Evolutionary conservation across 306 rosid genomes (phyloP).

Genomic region (Ormosia semicastrata): DNA sequence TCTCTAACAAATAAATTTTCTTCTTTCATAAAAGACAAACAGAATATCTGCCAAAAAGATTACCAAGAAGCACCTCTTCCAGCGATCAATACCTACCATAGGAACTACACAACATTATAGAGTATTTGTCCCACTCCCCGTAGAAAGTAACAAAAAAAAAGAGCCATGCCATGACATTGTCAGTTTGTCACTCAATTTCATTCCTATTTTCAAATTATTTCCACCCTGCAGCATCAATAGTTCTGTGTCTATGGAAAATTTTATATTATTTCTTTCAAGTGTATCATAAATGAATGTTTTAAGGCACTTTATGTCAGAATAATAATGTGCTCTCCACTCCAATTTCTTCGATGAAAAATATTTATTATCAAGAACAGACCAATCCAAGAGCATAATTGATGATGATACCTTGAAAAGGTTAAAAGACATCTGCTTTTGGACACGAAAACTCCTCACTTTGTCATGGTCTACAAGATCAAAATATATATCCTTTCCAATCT

Average conservation of each 20-base stretch:
- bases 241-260: not conserved
- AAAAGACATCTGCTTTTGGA: conserved; percentile 71
- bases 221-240: not conserved
- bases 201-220: not conserved
- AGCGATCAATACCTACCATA: not conserved
- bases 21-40: not conserved
- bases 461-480: conserved; percentile 97
- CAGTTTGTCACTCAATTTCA: not conserved
- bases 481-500: conserved; percentile 85
- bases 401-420: conserved; percentile 73
- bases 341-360: not conserved
- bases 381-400: not conserved
- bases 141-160: not conserved
- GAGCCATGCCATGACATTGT: not conserved
- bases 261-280: not conserved
- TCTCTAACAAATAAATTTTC: no score
- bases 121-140: not conserved
- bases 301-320: not conserved
- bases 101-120: not conserved
- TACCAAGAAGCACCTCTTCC: not conserved
- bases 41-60: not conserved
- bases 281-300: not conserved
- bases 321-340: not conserved
- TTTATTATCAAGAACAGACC: not conserved
- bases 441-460: conserved; percentile 85